These are phyloP conservation scores for Populus davidiana DNA, from an alignment of 345 rosid genomes.

Conservation along the genomic window DNA sequence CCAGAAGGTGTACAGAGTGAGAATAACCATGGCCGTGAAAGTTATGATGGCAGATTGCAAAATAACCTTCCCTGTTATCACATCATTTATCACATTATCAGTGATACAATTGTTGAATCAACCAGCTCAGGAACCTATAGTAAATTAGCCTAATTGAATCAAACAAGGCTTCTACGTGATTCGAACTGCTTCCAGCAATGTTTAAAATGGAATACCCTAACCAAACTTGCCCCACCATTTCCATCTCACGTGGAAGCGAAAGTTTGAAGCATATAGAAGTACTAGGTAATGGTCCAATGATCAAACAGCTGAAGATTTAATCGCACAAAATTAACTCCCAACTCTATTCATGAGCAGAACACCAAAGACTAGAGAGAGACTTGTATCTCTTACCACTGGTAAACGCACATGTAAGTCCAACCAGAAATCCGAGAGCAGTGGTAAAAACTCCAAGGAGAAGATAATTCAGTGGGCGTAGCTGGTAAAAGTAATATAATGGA, in stretches of 20 bases:
- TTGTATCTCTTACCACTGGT: not conserved
- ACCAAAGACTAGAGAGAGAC: not conserved
- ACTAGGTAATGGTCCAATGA: not conserved
- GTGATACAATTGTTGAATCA: not conserved
- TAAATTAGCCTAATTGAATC: not conserved
- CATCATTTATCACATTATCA: not conserved
- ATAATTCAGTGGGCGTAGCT: slow-evolving; percentile 2
- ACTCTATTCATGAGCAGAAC: not conserved
- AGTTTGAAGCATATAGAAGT: not conserved
- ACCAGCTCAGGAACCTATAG: not conserved
- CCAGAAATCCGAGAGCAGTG: not conserved
- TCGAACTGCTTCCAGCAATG: not conserved
- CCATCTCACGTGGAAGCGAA: not conserved
- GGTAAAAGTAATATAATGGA: not conserved
- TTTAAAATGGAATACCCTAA: not conserved
- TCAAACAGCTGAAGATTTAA: not conserved
- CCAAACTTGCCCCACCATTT: not conserved
- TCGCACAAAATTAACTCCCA: not conserved
- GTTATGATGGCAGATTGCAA: slow-evolving; percentile 61
- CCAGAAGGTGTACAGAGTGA: slow-evolving; percentile 81
- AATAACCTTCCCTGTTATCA: slow-evolving; percentile 58
- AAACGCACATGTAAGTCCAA: slow-evolving; percentile 3
- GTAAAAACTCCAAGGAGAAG: slow-evolving; percentile 1
- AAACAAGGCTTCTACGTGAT: not conserved
- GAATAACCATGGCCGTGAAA: slow-evolving; percentile 47